Evolutionary conservation across 805 yeast genomes (phyloP), one percentile per base, ranked within the genome.

Genomic region (Nakazawaea peltata): DNA sequence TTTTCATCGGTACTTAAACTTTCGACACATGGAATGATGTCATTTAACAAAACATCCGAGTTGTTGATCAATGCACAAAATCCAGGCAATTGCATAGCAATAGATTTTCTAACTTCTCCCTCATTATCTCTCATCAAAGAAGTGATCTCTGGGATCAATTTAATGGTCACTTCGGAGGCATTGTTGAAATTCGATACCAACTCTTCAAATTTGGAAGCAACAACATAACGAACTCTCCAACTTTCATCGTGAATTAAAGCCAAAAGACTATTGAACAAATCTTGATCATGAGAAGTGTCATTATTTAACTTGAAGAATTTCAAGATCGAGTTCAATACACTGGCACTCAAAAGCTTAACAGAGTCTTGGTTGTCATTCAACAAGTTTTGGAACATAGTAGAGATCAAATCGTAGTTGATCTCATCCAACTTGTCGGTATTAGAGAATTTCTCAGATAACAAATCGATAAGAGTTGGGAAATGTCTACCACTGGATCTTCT

Each of bases 151-250:
- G 79, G 79, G 32, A 78, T 74, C 43, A 81, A 68, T 26, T 67
- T 69, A 13, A 58, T 46, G 49, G 79, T 65, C 44, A 77, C 80
- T 21, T 66, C 61, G 26, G 70, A 74, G 33, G 73, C 67, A 42
- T 69, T 65, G 46, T 67, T 65, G 50, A 88, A 78, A 44, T 75
- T 77, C 13, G 61, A 47, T 2, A 94, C 85, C 41, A 92, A 71
- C 43, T 67, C 65, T 47, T 79, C 84, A 52, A 87, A 88, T 49
- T 87, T 72, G 55, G 90, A 97, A n/a, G 97, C 95, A 23, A 95
- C 94, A 79, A 92, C 87, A 61, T 90, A 92, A 51, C 98, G 79
- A 39, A 92, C 97, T 59, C 98, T 78, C 99, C 99, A 92, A 51
- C 94, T 81, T 59, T 84, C 86, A 62, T 92, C 98, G 44, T 69